Conservation (phyloP, 768 basidiomycete species). For the Inosperma sp. region DNA sequence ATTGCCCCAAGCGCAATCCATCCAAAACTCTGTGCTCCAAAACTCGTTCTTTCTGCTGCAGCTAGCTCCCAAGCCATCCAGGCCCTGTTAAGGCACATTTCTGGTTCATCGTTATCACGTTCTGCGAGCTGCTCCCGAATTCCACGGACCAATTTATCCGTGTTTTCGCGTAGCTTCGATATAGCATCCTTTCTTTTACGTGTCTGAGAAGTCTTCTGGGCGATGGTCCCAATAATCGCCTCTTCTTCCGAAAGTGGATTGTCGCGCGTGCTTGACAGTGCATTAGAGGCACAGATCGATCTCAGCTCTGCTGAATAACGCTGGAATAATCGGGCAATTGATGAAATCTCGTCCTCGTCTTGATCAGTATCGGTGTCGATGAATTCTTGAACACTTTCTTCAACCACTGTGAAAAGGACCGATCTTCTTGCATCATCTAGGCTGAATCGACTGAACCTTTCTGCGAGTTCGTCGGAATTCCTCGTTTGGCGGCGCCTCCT, state of each 20-base stretch:
- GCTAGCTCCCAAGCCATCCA: constrained; percentile 57
- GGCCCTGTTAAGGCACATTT: constrained; percentile 41
- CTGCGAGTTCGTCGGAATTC: constrained; percentile 20
- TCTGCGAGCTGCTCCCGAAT: constrained; percentile 49
- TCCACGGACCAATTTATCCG: constrained; percentile 45
- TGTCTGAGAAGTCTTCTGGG: constrained; percentile 56
- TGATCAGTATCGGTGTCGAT: constrained; percentile 25
- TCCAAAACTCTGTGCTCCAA: constrained; percentile 59
- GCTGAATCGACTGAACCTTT: constrained; percentile 15
- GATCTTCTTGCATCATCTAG: constrained; percentile 6
- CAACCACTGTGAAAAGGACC: constrained; percentile 15
- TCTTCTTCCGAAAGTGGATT: constrained; percentile 57
- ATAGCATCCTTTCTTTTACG: constrained; percentile 50
- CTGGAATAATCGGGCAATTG: constrained; percentile 32
- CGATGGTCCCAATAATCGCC: constrained; percentile 60
- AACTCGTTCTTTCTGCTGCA: constrained; percentile 29
- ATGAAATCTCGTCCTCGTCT: constrained; percentile 21
- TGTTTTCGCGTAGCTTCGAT: constrained; percentile 51
- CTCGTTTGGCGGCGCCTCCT: constrained; percentile 8
- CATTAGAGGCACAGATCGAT: constrained; percentile 43
- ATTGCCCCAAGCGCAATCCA: constrained; percentile 56
- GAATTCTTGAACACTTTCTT: constrained; percentile 30
- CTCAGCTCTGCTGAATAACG: constrained; percentile 46
- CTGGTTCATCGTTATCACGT: constrained; percentile 37
- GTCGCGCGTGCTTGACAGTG: constrained; percentile 39